These are phyloP conservation scores for Pleurotus pulmonarius DNA, from an alignment of 768 basidiomycete species.

Conservation along the genomic window DNA sequence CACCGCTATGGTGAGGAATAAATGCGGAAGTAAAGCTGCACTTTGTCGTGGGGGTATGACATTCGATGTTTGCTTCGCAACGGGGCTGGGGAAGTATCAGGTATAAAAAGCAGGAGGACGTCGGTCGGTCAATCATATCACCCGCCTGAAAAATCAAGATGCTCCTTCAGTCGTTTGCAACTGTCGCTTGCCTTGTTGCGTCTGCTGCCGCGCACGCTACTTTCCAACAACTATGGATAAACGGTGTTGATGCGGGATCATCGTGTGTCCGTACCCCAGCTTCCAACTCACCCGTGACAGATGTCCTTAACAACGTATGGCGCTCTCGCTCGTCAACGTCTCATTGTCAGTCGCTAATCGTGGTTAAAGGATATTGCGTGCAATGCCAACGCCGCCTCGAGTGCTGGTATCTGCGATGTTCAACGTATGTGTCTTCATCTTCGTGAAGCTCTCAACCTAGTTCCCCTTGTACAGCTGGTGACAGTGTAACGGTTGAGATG, in stretches of 20 bases:
- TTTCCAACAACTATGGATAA: constrained; percentile 53
- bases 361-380: constrained; percentile 40
- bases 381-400: constrained; percentile 32
- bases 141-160: constrained; percentile 13
- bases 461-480: constrained; percentile 32
- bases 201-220: constrained; percentile 48
- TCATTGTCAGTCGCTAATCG: not conserved
- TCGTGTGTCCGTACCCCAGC: constrained; percentile 42
- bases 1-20: not conserved
- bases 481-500: constrained; percentile 40
- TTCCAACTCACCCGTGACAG: constrained; percentile 45
- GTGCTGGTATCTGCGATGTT: constrained; percentile 36
- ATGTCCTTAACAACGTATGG: constrained; percentile 31
- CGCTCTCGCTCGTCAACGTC: not conserved
- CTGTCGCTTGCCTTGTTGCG: constrained; percentile 31
- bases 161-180: constrained; percentile 22
- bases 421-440: constrained; percentile 24
- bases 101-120: not conserved
- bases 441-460: too few relatives aligned
- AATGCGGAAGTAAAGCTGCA: constrained; percentile 1
- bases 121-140: not conserved
- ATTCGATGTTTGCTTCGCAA: not conserved
- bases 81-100: not conserved
- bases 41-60: too few relatives aligned
- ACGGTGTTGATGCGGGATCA: constrained; percentile 41